A percentile compares a stretch with the other conserved stretches of the same genome.
These are phyloP conservation scores for Phytophthora idaei DNA, from an alignment of 352 stramenopile genomes.

Conservation along the genomic window DNA sequence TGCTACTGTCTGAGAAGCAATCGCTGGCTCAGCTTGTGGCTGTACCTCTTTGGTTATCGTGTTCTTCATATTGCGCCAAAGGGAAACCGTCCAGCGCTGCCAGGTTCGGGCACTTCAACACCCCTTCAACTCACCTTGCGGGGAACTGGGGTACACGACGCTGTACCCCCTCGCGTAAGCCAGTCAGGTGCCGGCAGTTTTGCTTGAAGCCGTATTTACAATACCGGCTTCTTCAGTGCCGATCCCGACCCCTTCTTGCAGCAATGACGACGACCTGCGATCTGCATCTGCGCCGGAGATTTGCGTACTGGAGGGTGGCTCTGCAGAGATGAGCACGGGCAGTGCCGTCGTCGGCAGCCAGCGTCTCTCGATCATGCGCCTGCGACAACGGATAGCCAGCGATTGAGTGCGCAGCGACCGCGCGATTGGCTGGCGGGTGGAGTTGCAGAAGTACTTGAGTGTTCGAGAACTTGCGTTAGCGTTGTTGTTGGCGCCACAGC, in stretches of 20 bases:
- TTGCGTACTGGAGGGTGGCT: constrained; percentile 35
- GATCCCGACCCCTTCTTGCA: constrained; percentile 39
- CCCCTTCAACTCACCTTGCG: not conserved
- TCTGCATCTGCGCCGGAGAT: not conserved
- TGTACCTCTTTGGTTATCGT: too few species aligned
- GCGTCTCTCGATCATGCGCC: constrained; percentile 57
- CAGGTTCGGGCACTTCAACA: too few species aligned
- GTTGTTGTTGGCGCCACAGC: constrained; percentile 27
- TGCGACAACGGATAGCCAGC: constrained; percentile 57
- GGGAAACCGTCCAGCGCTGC: too few species aligned
- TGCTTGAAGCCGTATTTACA: constrained; percentile 30
- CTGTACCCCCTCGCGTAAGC: not conserved
- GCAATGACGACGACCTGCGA: constrained; percentile 5
- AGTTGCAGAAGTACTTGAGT: constrained; percentile 68
- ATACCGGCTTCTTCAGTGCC: constrained; percentile 33
- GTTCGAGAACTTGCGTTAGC: constrained; percentile 51
- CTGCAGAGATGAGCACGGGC: constrained; percentile 49
- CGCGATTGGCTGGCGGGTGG: constrained; percentile 52
- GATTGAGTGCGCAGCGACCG: constrained; percentile 57
- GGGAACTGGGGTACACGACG: not conserved
- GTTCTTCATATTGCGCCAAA: not conserved
- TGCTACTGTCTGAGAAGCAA: too few species aligned
- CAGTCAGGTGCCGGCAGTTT: not conserved
- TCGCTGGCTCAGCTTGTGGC: too few species aligned
- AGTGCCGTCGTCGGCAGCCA: constrained; percentile 5